These are phyloP conservation scores for Floccularia luteovirens DNA, from an alignment of 768 basidiomycete genomes.

Conservation along the genomic window DNA sequence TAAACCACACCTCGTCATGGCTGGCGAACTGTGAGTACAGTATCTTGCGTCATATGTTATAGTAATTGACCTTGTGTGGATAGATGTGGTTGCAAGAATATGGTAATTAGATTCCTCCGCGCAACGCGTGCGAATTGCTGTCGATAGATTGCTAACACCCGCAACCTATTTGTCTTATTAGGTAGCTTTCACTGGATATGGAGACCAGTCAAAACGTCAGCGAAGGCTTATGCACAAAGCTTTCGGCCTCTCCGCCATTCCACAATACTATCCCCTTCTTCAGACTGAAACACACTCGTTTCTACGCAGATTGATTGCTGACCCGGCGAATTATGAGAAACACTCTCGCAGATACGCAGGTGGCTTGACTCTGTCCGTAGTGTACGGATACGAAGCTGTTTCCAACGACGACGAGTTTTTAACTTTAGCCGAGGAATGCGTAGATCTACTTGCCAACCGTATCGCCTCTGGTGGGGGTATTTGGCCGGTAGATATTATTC, in stretches of 20 bases:
- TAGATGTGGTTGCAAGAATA: conserved; percentile 59
- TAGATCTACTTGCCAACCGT: conserved; percentile 30
- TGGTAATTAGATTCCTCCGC: conserved; percentile 25
- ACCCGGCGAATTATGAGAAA: conserved; percentile 25
- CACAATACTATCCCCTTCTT: conserved; percentile 50
- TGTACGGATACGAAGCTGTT: conserved; percentile 51
- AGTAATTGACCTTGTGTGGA: not conserved
- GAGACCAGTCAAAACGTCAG: conserved; percentile 55
- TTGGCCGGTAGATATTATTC: conserved; percentile 43
- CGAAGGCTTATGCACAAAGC: conserved; percentile 62
- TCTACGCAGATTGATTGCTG: conserved; percentile 44
- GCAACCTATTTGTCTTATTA: conserved; percentile 9
- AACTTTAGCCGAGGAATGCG: conserved; percentile 31
- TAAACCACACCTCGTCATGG: conserved; percentile 64
- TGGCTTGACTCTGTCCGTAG: conserved; percentile 44
- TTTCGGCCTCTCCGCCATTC: conserved; percentile 43
- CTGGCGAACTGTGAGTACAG: conserved; percentile 55
- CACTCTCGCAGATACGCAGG: conserved; percentile 50
- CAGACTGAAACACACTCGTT: conserved; percentile 49
- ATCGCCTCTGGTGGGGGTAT: conserved; percentile 36
- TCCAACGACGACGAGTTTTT: conserved; percentile 30
- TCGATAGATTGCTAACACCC: not conserved
- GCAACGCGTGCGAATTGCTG: not conserved
- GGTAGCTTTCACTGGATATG: conserved; percentile 63
- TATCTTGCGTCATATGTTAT: not conserved